Evolutionary conservation across 352 stramenopile genomes (phyloP), one percentile per base, ranked within the genome.

Genomic region (Phytophthora fragariae): DNA sequence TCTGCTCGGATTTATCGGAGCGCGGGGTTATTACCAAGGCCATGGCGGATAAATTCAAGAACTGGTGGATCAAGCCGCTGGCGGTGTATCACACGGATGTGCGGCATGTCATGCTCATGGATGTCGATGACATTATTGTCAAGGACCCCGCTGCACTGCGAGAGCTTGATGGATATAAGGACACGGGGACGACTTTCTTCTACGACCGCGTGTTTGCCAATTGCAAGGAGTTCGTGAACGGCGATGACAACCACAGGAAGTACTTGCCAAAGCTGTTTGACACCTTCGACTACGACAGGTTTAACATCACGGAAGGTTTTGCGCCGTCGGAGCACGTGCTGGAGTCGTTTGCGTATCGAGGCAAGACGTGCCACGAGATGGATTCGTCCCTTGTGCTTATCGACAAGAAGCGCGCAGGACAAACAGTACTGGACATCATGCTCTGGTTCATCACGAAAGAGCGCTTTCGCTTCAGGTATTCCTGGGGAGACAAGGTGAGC

Each of bases 291-390:
- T 91, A 91, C 65, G 56, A 50, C 11, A 62, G 24, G 12, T 91
- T 89, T 50, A 70, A 74, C 24, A 66, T 87, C 27, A 62, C 55
- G 3, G 56, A 49, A 14, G 68, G 61, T 4, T 31, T 55, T 2
- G 60, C 44, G 19, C 74, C 78, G 17, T 86, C 83, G 1, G 41
- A 76, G 33, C 84, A 89, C 29, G 65, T 89, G 29, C 52, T 80
- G 12, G 33, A 82, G 9, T 88, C 79, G 5, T 83, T 81, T 59
- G 81, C 77, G 1, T 93, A 83, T 54, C 54, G 57, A 8, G 79
- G 62, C 12, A 73, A 83, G 54, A 80, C 82, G 29, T 87, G 76
- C 59, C 86, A 92, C 59, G 84, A 92, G 39, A 79, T 84, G 75
- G 79, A 92, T 65, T 90, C 85, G 75, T 92, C 85, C 6, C 76